Conservation (phyloP, 2,329 filamentous ascomycete species). For the Xylaria polymorpha region DNA sequence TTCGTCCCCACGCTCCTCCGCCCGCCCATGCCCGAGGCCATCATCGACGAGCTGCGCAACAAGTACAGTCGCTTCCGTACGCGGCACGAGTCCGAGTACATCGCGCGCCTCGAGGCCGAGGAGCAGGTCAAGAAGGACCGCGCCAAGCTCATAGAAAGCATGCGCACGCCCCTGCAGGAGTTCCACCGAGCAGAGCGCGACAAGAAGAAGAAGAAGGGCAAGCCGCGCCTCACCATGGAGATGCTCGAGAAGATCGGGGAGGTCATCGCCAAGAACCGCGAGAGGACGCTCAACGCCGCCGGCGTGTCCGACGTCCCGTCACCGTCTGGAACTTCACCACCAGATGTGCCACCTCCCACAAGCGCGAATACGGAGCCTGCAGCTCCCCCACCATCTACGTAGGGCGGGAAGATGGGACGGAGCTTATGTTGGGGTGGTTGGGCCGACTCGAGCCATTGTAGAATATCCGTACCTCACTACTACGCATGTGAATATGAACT, state of each 20-base stretch:
- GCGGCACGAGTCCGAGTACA: constrained; percentile 79
- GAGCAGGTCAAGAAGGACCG: constrained; percentile 61
- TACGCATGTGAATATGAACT: constrained; percentile 3
- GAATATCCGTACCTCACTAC: constrained; percentile 29
- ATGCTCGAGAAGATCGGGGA: constrained; percentile 72
- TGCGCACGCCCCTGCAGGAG: constrained; percentile 68
- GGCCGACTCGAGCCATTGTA: constrained; percentile 26
- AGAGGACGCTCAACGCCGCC: constrained; percentile 54
- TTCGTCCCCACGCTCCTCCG: constrained; percentile 82
- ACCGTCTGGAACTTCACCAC: constrained; percentile 40
- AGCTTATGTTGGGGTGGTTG: constrained; percentile 1
- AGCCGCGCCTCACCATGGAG: constrained; percentile 66
- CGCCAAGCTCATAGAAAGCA: constrained; percentile 53
- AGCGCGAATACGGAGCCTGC: constrained; percentile 25
- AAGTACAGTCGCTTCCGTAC: constrained; percentile 85
- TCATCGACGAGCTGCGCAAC: constrained; percentile 88
- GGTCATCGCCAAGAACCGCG: constrained; percentile 68
- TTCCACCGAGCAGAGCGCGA: constrained; percentile 66
- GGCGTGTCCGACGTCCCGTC: constrained; percentile 41
- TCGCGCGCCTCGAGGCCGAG: constrained; percentile 71
- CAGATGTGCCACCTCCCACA: constrained; percentile 27
- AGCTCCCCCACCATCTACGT: constrained; percentile 39
- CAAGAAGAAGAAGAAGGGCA: constrained; percentile 62
- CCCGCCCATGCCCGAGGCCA: constrained; percentile 79
- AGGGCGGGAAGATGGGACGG: constrained; percentile 7